phyloP scores from a whole-genome alignment of 2,329 filamentous ascomycete species.

The Alternaria novae-zelandiae region DNA sequence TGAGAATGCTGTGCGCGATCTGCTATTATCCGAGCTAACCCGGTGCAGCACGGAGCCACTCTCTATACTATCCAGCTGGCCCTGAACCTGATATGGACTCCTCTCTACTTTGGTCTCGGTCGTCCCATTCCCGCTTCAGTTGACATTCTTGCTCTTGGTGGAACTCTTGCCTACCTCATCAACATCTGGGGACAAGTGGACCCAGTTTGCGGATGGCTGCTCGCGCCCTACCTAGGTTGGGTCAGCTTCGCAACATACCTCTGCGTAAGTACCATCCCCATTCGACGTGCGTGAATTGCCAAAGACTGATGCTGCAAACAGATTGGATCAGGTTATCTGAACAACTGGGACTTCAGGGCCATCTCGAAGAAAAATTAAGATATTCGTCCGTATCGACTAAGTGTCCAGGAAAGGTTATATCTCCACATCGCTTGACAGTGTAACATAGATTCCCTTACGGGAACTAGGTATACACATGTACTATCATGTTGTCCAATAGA shows the following conservation, averaged over 20 bases:
- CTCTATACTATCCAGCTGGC: slow-evolving; percentile 87
- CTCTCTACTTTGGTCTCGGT: slow-evolving; percentile 83
- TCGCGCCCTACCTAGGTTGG: slow-evolving; percentile 87
- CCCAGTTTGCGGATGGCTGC: slow-evolving; percentile 71
- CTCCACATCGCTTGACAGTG: background rate
- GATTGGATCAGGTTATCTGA: slow-evolving; percentile 48
- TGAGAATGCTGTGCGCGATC: background rate
- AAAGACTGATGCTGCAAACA: slow-evolving; percentile 24
- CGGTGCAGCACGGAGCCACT: slow-evolving; percentile 66
- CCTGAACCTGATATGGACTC: slow-evolving; percentile 89
- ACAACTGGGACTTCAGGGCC: slow-evolving; percentile 48
- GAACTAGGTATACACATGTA: background rate
- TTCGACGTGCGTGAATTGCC: background rate
- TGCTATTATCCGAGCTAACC: slow-evolving; percentile 4
- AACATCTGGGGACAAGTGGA: slow-evolving; percentile 81
- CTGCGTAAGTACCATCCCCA: slow-evolving; percentile 56
- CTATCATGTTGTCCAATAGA: background rate
- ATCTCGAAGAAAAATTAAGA: slow-evolving; percentile 32
- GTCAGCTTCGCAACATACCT: slow-evolving; percentile 87
- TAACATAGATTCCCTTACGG: background rate
- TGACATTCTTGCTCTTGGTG: slow-evolving; percentile 76
- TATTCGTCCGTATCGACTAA: background rate
- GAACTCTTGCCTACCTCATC: slow-evolving; percentile 72
- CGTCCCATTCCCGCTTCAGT: slow-evolving; percentile 75
- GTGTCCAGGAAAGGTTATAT: background rate